Base-by-base conservation (phyloP, 768 basidiomycete genomes). In the Chalciporus sphaerocephalus region DNA sequence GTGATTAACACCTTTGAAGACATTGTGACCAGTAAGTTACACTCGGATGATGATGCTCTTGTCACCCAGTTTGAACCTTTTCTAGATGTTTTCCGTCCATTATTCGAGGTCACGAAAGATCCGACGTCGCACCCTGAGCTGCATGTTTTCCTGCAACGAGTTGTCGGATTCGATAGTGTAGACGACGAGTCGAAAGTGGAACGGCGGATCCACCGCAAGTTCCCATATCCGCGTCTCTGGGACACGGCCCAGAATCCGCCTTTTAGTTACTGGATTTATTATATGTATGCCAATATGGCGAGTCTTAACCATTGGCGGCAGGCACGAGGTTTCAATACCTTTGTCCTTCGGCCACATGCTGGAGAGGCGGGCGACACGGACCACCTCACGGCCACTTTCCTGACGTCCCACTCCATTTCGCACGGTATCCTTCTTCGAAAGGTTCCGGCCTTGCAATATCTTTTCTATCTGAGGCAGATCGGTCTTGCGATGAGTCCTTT, bases 291-390 rank as follows among this genome's bases (percentile, higher is more conserved):
- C 7, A 99, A 97, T 60, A 92, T 96, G 74, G 80, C 92, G 1
- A 93, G 90, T 54, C 71, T 99, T 51, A 99, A 99, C 62, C 84
- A 89, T 38, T 99, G 93, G 93, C 76, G 96, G 27, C 79, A 79
- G 35, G 68, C 74, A 11, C 74, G 94, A 32, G 93, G 93, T 2
- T 98, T 98, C 70, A 96, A 95, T 97, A 56, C 96, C 0, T 94
- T 99, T 62, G 94, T 97, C 33, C 80, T 99, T 48, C 85, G 96
- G 24, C 96, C 96, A 0, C 96, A 99, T 65, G 88, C 87, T 24
- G 96, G 96, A 40, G 96, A 99, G 74, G 96, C 96, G 0, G 96
- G 96, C 22, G 96, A 99, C 62, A 89, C 96, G 0, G 96, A 98
- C 64, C 96, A 99, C 64, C 78, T 99, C 10, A 90, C 94, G 0